Percentiles rank a stretch among this genome's conserved stretches.
Evolutionary conservation across 176 grass and related monocot genomes (phyloP).

Genomic region (Metroxylon sagu): DNA sequence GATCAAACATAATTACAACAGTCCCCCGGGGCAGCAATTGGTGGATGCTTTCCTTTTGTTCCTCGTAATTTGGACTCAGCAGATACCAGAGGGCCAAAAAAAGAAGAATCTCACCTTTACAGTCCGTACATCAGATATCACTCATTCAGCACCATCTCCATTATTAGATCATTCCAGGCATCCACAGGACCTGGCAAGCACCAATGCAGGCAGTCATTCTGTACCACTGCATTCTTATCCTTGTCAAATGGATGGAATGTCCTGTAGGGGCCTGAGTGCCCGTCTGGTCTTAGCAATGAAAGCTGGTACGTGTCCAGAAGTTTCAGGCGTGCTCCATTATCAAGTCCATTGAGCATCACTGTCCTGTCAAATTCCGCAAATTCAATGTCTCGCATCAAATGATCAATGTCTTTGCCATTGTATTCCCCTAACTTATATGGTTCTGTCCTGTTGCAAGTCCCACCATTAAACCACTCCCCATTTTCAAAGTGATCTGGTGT

Average conservation of each 20-base stretch:
- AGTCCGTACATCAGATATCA: constrained; percentile 3
- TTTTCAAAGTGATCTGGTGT: constrained; percentile 81
- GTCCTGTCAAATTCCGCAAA: constrained; percentile 47
- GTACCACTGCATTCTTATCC: constrained; percentile 23
- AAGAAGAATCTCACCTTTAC: too few relatives aligned
- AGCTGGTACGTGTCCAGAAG: constrained; percentile 68
- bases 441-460: constrained; percentile 35
- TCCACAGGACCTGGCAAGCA: constrained; percentile 82
- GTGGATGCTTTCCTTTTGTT: too few relatives aligned
- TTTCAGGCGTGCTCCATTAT: constrained; percentile 21
- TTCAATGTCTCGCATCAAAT: constrained; percentile 56
- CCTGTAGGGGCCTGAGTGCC: constrained; percentile 68
- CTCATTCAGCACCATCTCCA: constrained; percentile 45
- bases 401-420: constrained; percentile 36
- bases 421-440: constrained; percentile 68
- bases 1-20: too few relatives aligned
- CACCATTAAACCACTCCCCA: constrained; percentile 70
- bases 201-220: constrained; percentile 95
- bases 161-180: constrained; percentile 70
- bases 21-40: too few relatives aligned
- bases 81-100: too few relatives aligned
- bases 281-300: constrained; percentile 58
- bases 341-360: constrained; percentile 2
- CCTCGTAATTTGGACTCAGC: too few relatives aligned
- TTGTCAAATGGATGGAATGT: constrained; percentile 45